Conservation (phyloP, 495 filamentous ascomycete species). For the Annulohypoxylon moriforme region DNA sequence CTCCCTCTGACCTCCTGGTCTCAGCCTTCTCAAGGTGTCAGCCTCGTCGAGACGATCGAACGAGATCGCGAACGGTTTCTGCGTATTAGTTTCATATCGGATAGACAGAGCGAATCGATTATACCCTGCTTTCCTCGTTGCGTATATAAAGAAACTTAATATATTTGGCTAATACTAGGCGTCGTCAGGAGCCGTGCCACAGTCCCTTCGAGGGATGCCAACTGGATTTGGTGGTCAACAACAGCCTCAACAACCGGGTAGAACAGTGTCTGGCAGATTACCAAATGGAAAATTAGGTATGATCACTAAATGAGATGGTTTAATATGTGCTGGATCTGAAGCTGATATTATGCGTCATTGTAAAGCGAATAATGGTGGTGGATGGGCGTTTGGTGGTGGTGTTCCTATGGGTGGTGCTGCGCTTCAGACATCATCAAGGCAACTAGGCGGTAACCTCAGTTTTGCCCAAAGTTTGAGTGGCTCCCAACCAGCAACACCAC, state of each 20-base stretch:
- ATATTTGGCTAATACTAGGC: slow-evolving; percentile 47
- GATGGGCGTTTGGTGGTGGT: slow-evolving; percentile 78
- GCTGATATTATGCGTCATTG: slow-evolving; percentile 45
- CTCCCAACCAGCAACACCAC: slow-evolving; percentile 77
- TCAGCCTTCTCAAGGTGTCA: slow-evolving; percentile 35
- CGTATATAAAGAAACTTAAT: slow-evolving; percentile 11
- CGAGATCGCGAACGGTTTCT: slow-evolving; percentile 18
- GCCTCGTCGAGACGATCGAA: slow-evolving; percentile 29
- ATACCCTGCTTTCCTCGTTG: slow-evolving; percentile 4
- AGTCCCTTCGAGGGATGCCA: slow-evolving; percentile 75
- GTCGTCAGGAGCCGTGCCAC: slow-evolving; percentile 70
- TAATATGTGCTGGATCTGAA: slow-evolving; percentile 38
- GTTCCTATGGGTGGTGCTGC: slow-evolving; percentile 76
- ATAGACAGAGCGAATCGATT: slow-evolving; percentile 17
- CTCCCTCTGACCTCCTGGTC: slow-evolving; percentile 2
- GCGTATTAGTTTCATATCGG: slow-evolving; percentile 6
- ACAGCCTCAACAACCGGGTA: slow-evolving; percentile 69
- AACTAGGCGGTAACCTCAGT: slow-evolving; percentile 73
- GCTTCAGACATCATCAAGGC: slow-evolving; percentile 56
- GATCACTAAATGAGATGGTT: slow-evolving; percentile 8
- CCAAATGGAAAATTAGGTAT: slow-evolving; percentile 82
- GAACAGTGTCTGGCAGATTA: slow-evolving; percentile 75
- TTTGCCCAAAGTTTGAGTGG: slow-evolving; percentile 86
- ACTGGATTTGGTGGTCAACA: slow-evolving; percentile 72
- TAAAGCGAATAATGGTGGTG: slow-evolving; percentile 71